Percentiles rank a stretch among this genome's conserved stretches.
Conservation (phyloP, 169 alveolate species). For the Cryptosporidium baileyi region DNA sequence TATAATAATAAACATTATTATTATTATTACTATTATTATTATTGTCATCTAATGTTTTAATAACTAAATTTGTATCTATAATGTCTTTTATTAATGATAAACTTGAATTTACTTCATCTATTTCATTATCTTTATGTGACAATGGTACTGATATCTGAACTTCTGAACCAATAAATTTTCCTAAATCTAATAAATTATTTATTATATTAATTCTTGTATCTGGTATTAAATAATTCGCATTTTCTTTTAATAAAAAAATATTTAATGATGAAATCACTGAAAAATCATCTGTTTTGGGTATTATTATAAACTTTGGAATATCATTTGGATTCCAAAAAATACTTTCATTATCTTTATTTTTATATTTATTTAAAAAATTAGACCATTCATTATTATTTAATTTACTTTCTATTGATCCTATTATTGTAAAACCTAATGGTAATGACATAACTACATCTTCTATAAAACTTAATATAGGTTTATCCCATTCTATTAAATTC, state of each 20-base stretch:
- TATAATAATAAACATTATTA: constrained; percentile 4
- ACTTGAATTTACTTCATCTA: background rate
- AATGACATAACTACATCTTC: constrained; percentile 22
- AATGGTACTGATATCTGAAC: constrained; percentile 18
- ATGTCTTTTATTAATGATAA: background rate
- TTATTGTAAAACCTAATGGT: constrained; percentile 35
- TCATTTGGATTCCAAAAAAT: background rate
- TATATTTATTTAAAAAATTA: background rate
- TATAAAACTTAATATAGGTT: constrained; percentile 18
- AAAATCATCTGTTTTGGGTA: background rate
- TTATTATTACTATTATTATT: background rate
- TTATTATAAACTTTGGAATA: background rate
- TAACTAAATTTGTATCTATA: constrained; percentile 1
- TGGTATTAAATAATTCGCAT: constrained; percentile 12
- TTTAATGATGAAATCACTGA: constrained; percentile 9
- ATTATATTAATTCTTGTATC: constrained; percentile 9
- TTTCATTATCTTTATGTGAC: background rate
- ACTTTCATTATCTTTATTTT: background rate
- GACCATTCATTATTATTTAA: constrained; percentile 15
- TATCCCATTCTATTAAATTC: constrained; percentile 8
- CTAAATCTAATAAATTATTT: constrained; percentile 15
- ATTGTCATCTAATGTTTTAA: background rate
- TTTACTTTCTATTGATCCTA: constrained; percentile 21
- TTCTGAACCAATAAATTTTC: constrained; percentile 15
- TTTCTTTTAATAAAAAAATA: background rate